Evolutionary conservation across 768 basidiomycete species (phyloP), one percentile per base, ranked within the genome.

Genomic region (Leccinum subgranulosum): DNA sequence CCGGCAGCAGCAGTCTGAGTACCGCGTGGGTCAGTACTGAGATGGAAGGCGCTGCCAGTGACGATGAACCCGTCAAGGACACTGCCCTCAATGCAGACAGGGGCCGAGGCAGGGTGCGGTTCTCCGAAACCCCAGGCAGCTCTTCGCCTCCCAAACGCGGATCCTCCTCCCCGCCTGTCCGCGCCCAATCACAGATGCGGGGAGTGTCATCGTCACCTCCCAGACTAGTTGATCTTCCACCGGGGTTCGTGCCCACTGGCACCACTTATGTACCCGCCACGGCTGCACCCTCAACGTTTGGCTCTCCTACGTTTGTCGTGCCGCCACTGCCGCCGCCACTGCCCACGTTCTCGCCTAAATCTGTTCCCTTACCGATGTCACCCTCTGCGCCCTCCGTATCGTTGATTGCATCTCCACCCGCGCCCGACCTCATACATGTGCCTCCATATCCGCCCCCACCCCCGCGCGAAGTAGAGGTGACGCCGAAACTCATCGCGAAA

Each of bases 401-500:
- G 2, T 36, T 17, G 34, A 36, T 36, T 17, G 34, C 36, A 36
- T 17, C 36, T 15, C 36, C 33, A 3, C 31, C 51, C 17, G 3
- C 21, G 51, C 36, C 51, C 1, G 66, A 67, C 9, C 3, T 36
- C 31, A 49, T 59, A 21, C 60, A 57, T 5, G 43, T 51, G 8
- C 65, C 63, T 39, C 28, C 66, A 54, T 69, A 64, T 34, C 66
- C 66, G 17, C 58, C 61, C 9, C 65, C 66, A 46, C 60, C 66
- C 12, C 53, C 61, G 52, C 55, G 62, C 21, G 51, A 68, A 17
- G 53, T 57, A 21, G 85, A 86, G 31, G 72, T 94, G 48, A 84
- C 88, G 1, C 84, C 89, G 4, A 76, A 76, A 53, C 29, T 85
- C 53, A 81, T 97, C 25, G 78, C 86, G 19, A 84, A 87, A 60